Conservation (phyloP, 495 filamentous ascomycete species). For the Pyrenopolyporus hunteri region DNA sequence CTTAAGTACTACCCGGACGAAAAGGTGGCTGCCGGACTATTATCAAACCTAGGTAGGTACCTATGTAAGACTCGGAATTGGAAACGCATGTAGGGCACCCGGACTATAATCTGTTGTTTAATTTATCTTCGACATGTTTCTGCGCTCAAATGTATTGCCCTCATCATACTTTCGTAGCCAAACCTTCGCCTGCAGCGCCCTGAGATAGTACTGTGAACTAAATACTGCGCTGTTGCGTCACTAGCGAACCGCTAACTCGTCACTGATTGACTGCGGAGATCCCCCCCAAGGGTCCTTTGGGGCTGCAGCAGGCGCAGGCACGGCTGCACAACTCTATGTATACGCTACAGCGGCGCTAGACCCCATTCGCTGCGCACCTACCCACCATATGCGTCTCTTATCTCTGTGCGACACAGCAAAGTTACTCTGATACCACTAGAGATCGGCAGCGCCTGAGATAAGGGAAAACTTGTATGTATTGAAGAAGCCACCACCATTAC, state of each 20-base stretch:
- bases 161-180: too few relatives aligned
- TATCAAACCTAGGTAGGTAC: too few relatives aligned
- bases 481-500: conserved; percentile 23
- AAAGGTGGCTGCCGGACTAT: conserved; percentile 3
- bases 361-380: conserved; percentile 11
- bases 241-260: neutral
- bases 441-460: conserved; percentile 28
- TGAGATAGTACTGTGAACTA: neutral
- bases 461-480: conserved; percentile 21
- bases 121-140: too few relatives aligned
- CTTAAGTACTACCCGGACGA: too few relatives aligned
- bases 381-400: conserved; percentile 29
- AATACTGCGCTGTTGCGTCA: neutral
- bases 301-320: conserved; percentile 22
- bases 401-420: conserved; percentile 30
- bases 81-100: too few relatives aligned
- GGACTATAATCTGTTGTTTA: too few relatives aligned
- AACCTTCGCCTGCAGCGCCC: neutral
- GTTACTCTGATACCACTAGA: conserved; percentile 26
- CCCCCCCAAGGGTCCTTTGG: conserved; percentile 4
- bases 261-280: neutral
- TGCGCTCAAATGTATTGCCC: too few relatives aligned
- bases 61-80: too few relatives aligned
- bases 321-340: neutral
- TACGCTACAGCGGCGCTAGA: conserved; percentile 26